A percentile compares a stretch with the other conserved stretches of the same genome.
Evolutionary conservation across 441 rosid species (phyloP).

Genomic region (Gossypium schwendimanii): DNA sequence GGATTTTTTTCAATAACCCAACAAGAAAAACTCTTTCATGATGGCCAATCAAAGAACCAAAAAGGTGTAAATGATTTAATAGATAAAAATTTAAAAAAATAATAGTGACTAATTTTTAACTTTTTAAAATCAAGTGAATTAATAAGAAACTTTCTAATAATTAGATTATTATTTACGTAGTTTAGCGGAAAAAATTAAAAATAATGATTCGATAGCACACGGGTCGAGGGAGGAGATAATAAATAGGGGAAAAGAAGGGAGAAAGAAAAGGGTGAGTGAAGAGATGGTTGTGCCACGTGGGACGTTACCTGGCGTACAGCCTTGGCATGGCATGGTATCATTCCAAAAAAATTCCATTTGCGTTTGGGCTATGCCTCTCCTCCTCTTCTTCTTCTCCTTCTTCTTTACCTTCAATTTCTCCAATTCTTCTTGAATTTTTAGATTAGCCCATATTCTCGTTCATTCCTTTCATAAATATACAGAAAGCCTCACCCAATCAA

Average conservation of each 20-base stretch:
- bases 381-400: neutral
- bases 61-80: too few relatives aligned
- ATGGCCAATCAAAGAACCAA: too few relatives aligned
- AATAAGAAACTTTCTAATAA: too few relatives aligned
- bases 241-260: neutral
- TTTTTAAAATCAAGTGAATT: too few relatives aligned
- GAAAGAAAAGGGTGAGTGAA: slow-evolving; percentile 3
- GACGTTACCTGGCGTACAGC: slow-evolving; percentile 41
- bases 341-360: neutral
- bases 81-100: too few relatives aligned
- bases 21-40: too few relatives aligned
- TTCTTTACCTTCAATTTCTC: neutral
- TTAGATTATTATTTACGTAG: too few relatives aligned
- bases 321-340: slow-evolving; percentile 37
- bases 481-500: neutral
- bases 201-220: too few relatives aligned
- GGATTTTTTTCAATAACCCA: too few relatives aligned
- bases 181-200: too few relatives aligned
- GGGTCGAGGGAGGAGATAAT: too few relatives aligned
- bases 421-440: neutral
- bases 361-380: slow-evolving; percentile 13
- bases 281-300: slow-evolving; percentile 51
- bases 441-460: slow-evolving; percentile 4
- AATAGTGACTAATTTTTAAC: too few relatives aligned
- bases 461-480: neutral